These are phyloP conservation scores for Dothistroma pini DNA, from an alignment of 2,329 filamentous ascomycete genomes.

Conservation along the genomic window DNA sequence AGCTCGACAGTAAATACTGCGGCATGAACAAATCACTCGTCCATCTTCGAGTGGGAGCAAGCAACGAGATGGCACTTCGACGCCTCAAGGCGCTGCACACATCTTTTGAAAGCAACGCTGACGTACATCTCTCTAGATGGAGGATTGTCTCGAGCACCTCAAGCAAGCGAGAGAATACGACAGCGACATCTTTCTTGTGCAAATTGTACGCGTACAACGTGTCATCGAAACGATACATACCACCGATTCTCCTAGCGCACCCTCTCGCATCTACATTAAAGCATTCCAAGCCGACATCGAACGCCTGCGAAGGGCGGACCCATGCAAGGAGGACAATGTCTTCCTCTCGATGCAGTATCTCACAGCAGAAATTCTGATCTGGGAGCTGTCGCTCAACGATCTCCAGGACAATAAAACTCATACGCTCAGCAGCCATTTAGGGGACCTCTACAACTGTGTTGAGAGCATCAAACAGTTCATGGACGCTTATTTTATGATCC, in stretches of 20 bases:
- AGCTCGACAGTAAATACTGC: no score
- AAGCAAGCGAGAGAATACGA: slow-evolving; percentile 26
- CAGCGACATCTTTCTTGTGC: slow-evolving; percentile 30
- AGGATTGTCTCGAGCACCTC: slow-evolving; percentile 22
- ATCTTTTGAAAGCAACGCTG: neutral
- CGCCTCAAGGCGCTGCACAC: no score
- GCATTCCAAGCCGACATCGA: slow-evolving; percentile 30
- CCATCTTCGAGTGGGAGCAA: no score
- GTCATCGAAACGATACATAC: slow-evolving; percentile 27
- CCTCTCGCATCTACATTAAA: slow-evolving; percentile 27
- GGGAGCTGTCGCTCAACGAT: slow-evolving; percentile 27
- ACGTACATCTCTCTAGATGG: slow-evolving; percentile 9
- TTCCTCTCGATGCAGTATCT: slow-evolving; percentile 28
- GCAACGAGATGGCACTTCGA: no score
- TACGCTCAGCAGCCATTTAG: slow-evolving; percentile 24
- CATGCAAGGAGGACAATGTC: slow-evolving; percentile 20
- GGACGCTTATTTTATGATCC: slow-evolving; percentile 29
- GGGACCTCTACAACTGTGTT: slow-evolving; percentile 27
- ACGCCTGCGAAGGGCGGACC: slow-evolving; percentile 16
- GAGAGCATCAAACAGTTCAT: slow-evolving; percentile 26
- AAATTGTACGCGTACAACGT: slow-evolving; percentile 30
- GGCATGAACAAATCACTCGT: no score
- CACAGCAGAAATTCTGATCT: slow-evolving; percentile 27
- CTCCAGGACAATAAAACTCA: slow-evolving; percentile 24
- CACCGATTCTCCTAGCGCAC: slow-evolving; percentile 24